phyloP scores from a whole-genome alignment of 768 basidiomycete genomes.

The Xerocomellus amylosporus region DNA sequence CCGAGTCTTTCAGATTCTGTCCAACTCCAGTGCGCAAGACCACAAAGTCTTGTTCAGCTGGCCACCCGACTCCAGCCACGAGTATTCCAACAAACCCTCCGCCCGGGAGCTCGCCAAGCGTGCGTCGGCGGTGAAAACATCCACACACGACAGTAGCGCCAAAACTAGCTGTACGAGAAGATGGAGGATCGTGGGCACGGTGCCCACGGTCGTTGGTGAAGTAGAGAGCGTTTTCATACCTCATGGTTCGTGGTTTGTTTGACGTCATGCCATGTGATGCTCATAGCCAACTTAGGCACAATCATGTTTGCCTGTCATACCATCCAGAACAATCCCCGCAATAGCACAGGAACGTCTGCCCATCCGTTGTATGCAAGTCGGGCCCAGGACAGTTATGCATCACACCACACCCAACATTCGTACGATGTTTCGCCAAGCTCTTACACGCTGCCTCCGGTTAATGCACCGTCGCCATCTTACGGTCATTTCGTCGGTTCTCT shows the following conservation, averaged over 20 bases:
- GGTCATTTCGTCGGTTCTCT: slow-evolving; percentile 23
- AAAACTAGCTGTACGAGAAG: slow-evolving; percentile 86
- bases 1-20: slow-evolving; percentile 77
- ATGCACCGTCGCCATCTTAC: slow-evolving; percentile 27
- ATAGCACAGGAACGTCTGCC: slow-evolving; percentile 13
- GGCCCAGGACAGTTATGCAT: slow-evolving; percentile 25
- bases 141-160: slow-evolving; percentile 57
- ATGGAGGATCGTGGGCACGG: slow-evolving; percentile 69
- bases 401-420: slow-evolving; percentile 24
- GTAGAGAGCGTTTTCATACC: slow-evolving; percentile 90
- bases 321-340: slow-evolving; percentile 28
- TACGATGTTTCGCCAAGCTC: slow-evolving; percentile 29
- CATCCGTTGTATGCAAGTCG: slow-evolving; percentile 28
- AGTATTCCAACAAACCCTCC: slow-evolving; percentile 41
- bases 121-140: slow-evolving; percentile 60
- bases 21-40: slow-evolving; percentile 47
- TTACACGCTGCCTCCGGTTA: slow-evolving; percentile 34
- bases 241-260: slow-evolving; percentile 60
- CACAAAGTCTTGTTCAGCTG: slow-evolving; percentile 66
- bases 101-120: slow-evolving; percentile 52
- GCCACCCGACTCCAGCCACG: slow-evolving; percentile 59
- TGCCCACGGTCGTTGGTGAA: slow-evolving; percentile 57
- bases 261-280: slow-evolving; percentile 36
- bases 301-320: slow-evolving; percentile 43
- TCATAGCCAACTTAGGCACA: slow-evolving; percentile 26